phyloP scores from a whole-genome alignment of 2,329 filamentous ascomycete genomes.

The Trichoderma sp. region DNA sequence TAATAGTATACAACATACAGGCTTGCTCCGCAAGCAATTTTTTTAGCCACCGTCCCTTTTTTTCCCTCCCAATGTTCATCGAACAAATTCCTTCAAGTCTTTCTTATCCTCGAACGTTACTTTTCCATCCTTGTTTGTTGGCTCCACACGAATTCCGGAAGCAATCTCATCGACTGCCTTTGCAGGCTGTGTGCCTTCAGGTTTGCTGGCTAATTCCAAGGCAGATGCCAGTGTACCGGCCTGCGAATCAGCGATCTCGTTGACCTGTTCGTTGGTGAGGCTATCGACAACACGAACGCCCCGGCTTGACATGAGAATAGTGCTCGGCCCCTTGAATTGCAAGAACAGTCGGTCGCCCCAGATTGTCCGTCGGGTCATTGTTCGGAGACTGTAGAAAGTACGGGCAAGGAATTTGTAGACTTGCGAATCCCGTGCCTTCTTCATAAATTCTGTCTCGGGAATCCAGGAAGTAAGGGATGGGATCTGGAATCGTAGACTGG shows the following conservation, averaged over 20 bases:
- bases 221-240: constrained; percentile 68
- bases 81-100: constrained; percentile 57
- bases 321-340: constrained; percentile 83
- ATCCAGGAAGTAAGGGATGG: constrained; percentile 68
- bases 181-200: constrained; percentile 16
- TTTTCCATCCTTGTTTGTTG: constrained; percentile 61
- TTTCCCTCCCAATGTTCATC: constrained; percentile 29
- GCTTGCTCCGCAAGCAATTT: constrained; percentile 2
- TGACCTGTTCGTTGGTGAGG: constrained; percentile 75
- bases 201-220: constrained; percentile 48
- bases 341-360: constrained; percentile 95
- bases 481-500: constrained; percentile 75
- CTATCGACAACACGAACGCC: constrained; percentile 76
- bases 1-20: constrained; percentile 14
- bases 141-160: constrained; percentile 56
- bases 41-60: neutral
- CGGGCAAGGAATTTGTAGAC: constrained; percentile 70
- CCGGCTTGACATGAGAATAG: constrained; percentile 85
- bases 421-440: constrained; percentile 67
- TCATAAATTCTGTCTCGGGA: constrained; percentile 71
- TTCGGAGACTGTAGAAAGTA: constrained; percentile 69
- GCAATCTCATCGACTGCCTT: constrained; percentile 33
- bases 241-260: constrained; percentile 84
- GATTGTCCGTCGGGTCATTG: constrained; percentile 76
- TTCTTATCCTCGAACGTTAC: constrained; percentile 65